Evolutionary conservation across 345 rosid genomes (phyloP), one percentile per base, ranked within the genome.

Genomic region (Raphanus sativus): DNA sequence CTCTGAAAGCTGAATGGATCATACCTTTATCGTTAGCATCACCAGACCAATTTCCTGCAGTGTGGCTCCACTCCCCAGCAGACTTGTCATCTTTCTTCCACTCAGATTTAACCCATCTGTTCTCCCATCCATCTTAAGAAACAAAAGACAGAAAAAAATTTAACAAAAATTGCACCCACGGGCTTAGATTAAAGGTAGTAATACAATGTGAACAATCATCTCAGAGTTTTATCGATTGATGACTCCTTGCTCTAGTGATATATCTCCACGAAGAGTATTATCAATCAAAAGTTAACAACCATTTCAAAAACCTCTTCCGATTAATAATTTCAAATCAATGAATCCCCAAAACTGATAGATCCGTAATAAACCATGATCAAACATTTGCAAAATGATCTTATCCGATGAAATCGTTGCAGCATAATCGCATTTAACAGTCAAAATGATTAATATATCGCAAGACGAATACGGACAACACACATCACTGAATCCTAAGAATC

Each of bases 41-140:
- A 70, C 98, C 99, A 38, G 83, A 83, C 99, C 99, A 92, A 69
- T 95, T 91, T 15, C 99, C 99, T 11, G 99, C 76, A 7, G 99
- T 92, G 84, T 83, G 87, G 72, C 88, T 95, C 98, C 98, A 95
- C 78, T 85, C 93, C 63, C 99, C 98, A 42, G 96, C 99, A 76
- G 82, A 30, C 62, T 82, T 87, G 25, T 95, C 99, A 71, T 95
- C 97, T 77, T 79, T 91, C 85, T 91, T 95, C 99, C 98, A 92
- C 13, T 92, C 97, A 42, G 99, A 92, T 74, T 73, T 84, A 28
- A 92, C 97, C 98, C 99, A 95, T 40, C 91, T 79, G 12, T 12
- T 91, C 80, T 92, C 97, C 99, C 99, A 95, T 81, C 99, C 99
- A 79, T 89, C 99, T 95, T 45, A 40, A 71, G 5, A 62, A 62